Evolutionary conservation across 2,329 filamentous ascomycete species (phyloP), one percentile per base, ranked within the genome.

Genomic region (Fusarium guadeloupense): DNA sequence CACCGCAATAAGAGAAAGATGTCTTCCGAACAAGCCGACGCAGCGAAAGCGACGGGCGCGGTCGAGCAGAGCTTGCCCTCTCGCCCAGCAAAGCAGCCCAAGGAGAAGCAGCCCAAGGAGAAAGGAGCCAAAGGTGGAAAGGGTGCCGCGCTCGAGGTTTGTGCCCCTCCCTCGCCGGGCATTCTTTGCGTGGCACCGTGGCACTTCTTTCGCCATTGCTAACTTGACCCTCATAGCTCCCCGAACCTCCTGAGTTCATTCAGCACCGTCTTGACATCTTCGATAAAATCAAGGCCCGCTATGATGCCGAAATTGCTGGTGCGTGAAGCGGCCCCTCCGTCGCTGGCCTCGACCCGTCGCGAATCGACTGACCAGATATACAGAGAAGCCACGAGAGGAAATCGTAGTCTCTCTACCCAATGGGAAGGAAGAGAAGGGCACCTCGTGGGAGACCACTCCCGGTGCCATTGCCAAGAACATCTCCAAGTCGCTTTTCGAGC

Each of bases 381-480:
- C 47, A 77, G 76, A 72, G 69, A 89, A 90, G 77, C 88, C 90
- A 33, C 88, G 88, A 68, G 87, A 91, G 71, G 82, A 87, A 63
- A 94, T 94, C 75, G 86, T 83, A 55, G 83, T 94, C 70, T 90
- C 89, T 43, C 82, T 95, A 62, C 85, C 85, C 64, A 88, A 92
- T 76, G 91, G 91, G 63, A 87, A 85, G 68, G 78, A 88, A 69
- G 85, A 88, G 72, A 77, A 85, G 62, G 95, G 91, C 62, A 94
- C 89, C 66, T 88, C 93, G 43, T 98, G 91, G 90, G 92, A 96
- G 80, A 97, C 93, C 67, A 96, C 93, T 14, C 95, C 95, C 6
- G 89, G 83, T 38, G 83, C 89, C 70, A 88, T 97, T 76, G 86
- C 87, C 62, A 90, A 86, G 78, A 85, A 83, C 71, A 97, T 93